Base-by-base conservation (phyloP, 1,139 yeast genomes). In the Magnusiomyces ingens region DNA sequence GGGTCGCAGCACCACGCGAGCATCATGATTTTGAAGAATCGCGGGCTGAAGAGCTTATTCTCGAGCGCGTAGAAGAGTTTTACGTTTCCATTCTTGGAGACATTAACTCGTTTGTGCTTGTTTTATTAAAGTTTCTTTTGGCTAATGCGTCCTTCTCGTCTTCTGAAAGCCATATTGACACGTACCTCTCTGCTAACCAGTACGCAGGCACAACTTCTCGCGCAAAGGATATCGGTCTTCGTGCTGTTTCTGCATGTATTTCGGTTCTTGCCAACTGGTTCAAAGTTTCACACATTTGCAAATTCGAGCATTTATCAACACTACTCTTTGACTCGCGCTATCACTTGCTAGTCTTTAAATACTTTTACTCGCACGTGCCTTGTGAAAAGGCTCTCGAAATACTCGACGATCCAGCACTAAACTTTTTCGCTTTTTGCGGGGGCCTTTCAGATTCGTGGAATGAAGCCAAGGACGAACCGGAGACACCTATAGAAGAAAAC, bases 321-420 rank as follows among this genome's bases (percentile, higher is more conserved):
- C 66, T 93, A 26, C 66, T 93, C 41, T 86, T 85, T 67, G 99
- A 94, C 66, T 79, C 84, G 10, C 80, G 82, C 54, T 82, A 75
- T 61, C 77, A 83, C 55, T 71, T 75, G n/a, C 68, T 75, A 52
- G 73, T 71, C 41, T 72, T 62, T 59, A 72, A 66, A 45, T 75
- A 62, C 58, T 71, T 67, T 50, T 71, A 64, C 62, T 65, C 59
- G 60, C 74, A 70, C 18, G 64, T 63, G 12, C 67, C 76, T 17
- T 54, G 68, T 3, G 71, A 73, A 43, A 56, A 58, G 21, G 64
- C 65, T 1, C 49, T 65, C 22, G 57, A 59, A 32, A 58, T 59
- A 1, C 71, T 79, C 1, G 64, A 65, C 5, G 60, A 76, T 6
- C 74, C 77, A 0, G 66, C 64, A 17, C 67, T 71, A 46, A 74